phyloP scores from a whole-genome alignment of 345 rosid genomes.

The Hypericum androsaemum region DNA sequence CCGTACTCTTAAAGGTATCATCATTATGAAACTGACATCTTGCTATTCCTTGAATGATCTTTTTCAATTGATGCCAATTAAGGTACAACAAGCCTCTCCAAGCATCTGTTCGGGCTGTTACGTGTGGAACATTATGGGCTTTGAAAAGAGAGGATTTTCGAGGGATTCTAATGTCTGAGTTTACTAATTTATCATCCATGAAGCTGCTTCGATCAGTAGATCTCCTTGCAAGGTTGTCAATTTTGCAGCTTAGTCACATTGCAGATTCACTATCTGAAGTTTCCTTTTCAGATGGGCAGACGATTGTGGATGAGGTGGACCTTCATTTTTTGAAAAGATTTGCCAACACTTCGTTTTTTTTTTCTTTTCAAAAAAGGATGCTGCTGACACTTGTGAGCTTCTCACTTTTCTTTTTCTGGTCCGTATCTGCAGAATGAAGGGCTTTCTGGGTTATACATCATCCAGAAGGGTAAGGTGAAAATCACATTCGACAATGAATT shows the following conservation, averaged over 20 bases:
- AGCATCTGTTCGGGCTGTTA: constrained; percentile 93
- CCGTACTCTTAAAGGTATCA: no score
- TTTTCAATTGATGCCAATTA: constrained; percentile 8
- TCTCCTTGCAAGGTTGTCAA: constrained; percentile 86
- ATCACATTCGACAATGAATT: constrained; percentile 52
- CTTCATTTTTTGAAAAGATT: constrained; percentile 11
- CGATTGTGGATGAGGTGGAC: constrained; percentile 58
- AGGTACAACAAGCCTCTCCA: constrained; percentile 98
- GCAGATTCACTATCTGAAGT: constrained; percentile 73
- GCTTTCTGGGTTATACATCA: constrained; percentile 53
- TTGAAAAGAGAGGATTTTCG: constrained; percentile 96
- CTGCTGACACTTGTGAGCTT: background rate
- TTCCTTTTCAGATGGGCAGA: constrained; percentile 71
- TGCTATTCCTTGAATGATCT: background rate
- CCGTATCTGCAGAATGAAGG: constrained; percentile 48
- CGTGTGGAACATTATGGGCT: constrained; percentile 85
- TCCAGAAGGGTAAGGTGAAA: constrained; percentile 79
- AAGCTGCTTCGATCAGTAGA: constrained; percentile 88
- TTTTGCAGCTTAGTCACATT: constrained; percentile 87
- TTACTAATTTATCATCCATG: constrained; percentile 79
- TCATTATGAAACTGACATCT: background rate
- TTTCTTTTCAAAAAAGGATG: background rate
- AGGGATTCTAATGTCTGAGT: constrained; percentile 87
- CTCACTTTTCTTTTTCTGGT: constrained; percentile 13
- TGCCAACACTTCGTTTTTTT: constrained; percentile 8